Evolutionary conservation across 805 yeast genomes (phyloP), one percentile per base, ranked within the genome.

Genomic region (Candida ficus): DNA sequence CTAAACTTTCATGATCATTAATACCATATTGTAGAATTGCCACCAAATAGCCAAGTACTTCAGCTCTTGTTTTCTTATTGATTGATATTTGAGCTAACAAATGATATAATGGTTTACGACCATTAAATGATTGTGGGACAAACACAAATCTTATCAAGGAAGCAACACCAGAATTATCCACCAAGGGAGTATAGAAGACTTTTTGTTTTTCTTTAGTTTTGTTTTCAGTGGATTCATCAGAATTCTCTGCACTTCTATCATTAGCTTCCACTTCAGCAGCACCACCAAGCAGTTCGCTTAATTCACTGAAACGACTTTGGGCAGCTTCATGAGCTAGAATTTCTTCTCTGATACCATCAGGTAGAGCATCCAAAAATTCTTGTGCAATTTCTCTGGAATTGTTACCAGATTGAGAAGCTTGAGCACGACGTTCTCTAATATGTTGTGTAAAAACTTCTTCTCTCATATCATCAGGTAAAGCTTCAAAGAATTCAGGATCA

Each of bases 391-490:
- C 95, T 22, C 86, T 66, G 3, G 75, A 66, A 12, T 70, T 64
- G 1, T 62, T 56, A 1, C 77, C 68, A 56, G 45, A 63, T 31
- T 61, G 54, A 12, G 63, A 57, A 2, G 73, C 85, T 64, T 67
- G 76, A 33, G 69, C 82, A 44, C 93, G 69, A 43, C 90, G 68
- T 49, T 86, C 93, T 31, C 89, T 67, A 7, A 88, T 67, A 54
- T 89, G 95, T 47, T 88, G 91, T 0, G 90, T 77, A 55, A 86
- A 80, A 0, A 89, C 97, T 54, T 90, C 96, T 47, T 88, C 95
- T 37, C 96, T 69, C 85, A 90, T 84, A 39, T 86, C 93, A 33
- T 87, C 95, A 0, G 97, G 97, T 28, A 90, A 69, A 0, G 96
- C 96, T 52, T 82, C 83, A 45, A 90, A 68, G 57, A 88, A 90